Evolutionary conservation across 768 basidiomycete genomes (phyloP).

Genomic region (Infundibulicybe gibba): DNA sequence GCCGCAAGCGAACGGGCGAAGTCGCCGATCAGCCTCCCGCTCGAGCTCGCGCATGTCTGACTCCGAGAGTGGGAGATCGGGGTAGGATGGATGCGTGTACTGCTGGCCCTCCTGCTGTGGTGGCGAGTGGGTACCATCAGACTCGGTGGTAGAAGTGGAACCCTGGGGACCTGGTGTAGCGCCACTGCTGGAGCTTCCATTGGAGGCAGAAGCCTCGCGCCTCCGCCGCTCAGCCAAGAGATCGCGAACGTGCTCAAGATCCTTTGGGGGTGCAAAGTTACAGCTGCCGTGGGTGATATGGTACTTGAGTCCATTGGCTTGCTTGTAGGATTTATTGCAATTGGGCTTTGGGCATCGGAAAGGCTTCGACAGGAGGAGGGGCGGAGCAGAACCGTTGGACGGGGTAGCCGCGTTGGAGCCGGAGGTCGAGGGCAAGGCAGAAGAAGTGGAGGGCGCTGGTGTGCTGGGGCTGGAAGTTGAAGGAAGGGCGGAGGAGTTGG

Average conservation of each 20-base stretch:
- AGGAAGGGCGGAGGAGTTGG: conserved; percentile 15
- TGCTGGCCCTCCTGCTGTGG: conserved; percentile 1
- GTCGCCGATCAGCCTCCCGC: conserved; percentile 77
- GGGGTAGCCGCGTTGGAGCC: conserved; percentile 5
- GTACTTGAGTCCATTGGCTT: conserved; percentile 93
- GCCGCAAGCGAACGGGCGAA: conserved; percentile 86
- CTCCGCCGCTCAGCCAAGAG: conserved; percentile 56
- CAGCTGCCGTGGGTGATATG: conserved; percentile 92
- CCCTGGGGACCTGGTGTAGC: conserved; percentile 1
- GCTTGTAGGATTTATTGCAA: conserved; percentile 96
- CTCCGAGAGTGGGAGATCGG: conserved; percentile 49
- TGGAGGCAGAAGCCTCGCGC: conserved; percentile 26
- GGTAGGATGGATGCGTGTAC: conserved; percentile 18
- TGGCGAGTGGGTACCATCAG: background rate
- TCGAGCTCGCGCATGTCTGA: conserved; percentile 70
- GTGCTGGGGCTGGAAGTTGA: conserved; percentile 8
- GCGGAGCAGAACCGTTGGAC: conserved; percentile 35
- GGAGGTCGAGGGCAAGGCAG: background rate
- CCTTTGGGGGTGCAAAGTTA: conserved; percentile 89
- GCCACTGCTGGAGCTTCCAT: conserved; percentile 12
- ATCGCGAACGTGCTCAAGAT: conserved; percentile 73
- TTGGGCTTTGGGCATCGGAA: conserved; percentile 94
- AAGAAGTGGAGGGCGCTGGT: conserved; percentile 16
- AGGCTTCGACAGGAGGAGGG: conserved; percentile 75
- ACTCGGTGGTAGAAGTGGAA: too few species aligned